These are phyloP conservation scores for Cenchrus purpureus DNA, from an alignment of 176 grass and related monocot species.

Conservation along the genomic window DNA sequence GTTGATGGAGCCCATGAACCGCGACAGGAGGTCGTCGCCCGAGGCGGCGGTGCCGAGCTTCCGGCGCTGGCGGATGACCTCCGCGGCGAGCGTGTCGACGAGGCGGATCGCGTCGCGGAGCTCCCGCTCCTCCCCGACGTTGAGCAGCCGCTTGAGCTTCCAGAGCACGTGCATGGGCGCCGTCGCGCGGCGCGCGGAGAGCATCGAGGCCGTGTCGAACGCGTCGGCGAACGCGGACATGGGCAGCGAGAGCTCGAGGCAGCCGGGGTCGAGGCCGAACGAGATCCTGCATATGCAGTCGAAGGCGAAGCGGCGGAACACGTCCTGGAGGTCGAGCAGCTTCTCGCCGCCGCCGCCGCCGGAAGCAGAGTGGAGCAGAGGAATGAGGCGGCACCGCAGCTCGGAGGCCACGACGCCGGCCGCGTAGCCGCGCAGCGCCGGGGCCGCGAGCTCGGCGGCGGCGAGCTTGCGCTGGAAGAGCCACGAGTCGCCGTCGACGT, in stretches of 20 bases:
- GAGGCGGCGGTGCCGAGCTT: constrained; percentile 59
- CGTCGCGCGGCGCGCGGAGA: constrained; percentile 67
- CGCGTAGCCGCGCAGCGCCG: constrained; percentile 55
- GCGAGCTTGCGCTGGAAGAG: constrained; percentile 82
- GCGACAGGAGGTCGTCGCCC: constrained; percentile 75
- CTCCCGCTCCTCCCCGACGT: constrained; percentile 69
- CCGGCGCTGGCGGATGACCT: constrained; percentile 72
- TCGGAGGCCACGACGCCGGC: constrained; percentile 57
- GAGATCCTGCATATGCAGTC: constrained; percentile 88
- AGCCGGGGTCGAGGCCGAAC: constrained; percentile 71
- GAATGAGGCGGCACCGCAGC: constrained; percentile 63
- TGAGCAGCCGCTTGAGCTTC: constrained; percentile 69
- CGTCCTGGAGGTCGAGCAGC: constrained; percentile 74
- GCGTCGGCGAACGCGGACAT: constrained; percentile 69
- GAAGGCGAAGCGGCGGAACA: constrained; percentile 74
- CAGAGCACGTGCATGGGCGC: constrained; percentile 62
- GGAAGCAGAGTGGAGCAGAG: constrained; percentile 58
- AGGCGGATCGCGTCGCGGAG: constrained; percentile 62
- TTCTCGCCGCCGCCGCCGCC: not conserved
- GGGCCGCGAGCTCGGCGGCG: constrained; percentile 48
- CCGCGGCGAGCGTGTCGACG: constrained; percentile 66
- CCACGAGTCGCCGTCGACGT: constrained; percentile 77
- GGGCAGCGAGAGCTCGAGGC: constrained; percentile 61
- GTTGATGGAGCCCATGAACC: constrained; percentile 68
- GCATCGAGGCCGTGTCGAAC: constrained; percentile 75